Percentiles rank a stretch among this genome's conserved stretches.
These are phyloP conservation scores for Paraphaeosphaeria minitans DNA, from an alignment of 2,329 filamentous ascomycete species.

Conservation along the genomic window DNA sequence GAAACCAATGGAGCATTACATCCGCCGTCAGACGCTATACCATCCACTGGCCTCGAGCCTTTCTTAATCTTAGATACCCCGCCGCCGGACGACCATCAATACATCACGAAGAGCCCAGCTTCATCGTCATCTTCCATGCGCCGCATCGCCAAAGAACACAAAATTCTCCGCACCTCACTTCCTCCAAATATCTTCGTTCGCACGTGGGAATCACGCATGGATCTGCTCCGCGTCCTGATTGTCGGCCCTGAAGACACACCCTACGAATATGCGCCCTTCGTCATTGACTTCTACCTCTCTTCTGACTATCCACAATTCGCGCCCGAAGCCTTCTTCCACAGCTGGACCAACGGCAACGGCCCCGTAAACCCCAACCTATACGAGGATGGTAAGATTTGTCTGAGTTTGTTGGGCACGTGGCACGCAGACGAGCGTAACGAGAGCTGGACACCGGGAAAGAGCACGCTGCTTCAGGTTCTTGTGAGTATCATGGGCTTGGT, in stretches of 20 bases:
- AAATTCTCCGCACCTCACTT: conserved; percentile 60
- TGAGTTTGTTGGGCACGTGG: conserved; percentile 66
- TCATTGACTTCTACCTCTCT: conserved; percentile 63
- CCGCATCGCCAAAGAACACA: conserved; percentile 62
- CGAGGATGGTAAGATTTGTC: conserved; percentile 66
- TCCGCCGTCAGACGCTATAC: conserved; percentile 9
- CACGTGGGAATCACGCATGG: conserved; percentile 63
- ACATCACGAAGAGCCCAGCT: conserved; percentile 48
- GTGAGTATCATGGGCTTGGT: conserved; percentile 64
- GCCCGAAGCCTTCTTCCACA: conserved; percentile 63
- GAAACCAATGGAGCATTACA: conserved; percentile 12
- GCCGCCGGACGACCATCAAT: conserved; percentile 44
- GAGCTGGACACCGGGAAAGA: conserved; percentile 58
- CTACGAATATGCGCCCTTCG: conserved; percentile 65
- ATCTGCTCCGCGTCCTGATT: conserved; percentile 63
- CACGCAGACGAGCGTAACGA: conserved; percentile 58
- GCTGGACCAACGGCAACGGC: conserved; percentile 59
- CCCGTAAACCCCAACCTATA: conserved; percentile 68
- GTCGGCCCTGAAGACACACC: conserved; percentile 64
- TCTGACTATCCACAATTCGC: conserved; percentile 57
- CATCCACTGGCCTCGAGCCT: conserved; percentile 19
- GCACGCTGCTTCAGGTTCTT: conserved; percentile 62
- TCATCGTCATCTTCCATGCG: conserved; percentile 53
- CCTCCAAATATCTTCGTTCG: conserved; percentile 63
- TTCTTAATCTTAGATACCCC: conserved; percentile 45